Conservation (phyloP, 495 filamentous ascomycete genomes). For the Trichoderma gamsii region DNA sequence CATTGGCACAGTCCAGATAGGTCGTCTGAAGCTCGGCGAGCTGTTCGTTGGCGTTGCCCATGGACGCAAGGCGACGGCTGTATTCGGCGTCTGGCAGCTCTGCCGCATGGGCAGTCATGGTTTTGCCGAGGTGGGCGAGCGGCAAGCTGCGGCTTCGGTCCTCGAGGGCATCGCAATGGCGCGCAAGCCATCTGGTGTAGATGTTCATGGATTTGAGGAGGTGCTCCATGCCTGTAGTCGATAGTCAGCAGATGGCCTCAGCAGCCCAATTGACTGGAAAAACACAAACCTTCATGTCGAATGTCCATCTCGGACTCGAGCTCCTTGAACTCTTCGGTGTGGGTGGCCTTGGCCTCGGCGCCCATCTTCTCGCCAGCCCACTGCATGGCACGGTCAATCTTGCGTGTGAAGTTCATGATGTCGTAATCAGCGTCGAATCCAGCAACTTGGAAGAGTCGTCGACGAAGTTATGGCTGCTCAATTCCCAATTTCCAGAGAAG, state of each 20-base stretch:
- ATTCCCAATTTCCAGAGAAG: neutral
- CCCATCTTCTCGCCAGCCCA: conserved; percentile 98
- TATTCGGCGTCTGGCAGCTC: conserved; percentile 92
- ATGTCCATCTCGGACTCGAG: conserved; percentile 90
- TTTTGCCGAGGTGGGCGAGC: conserved; percentile 72
- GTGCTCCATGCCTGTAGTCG: conserved; percentile 70
- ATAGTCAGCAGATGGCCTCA: no score
- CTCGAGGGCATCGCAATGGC: conserved; percentile 76
- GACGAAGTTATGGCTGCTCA: neutral
- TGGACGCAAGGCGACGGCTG: conserved; percentile 76
- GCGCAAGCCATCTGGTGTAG: conserved; percentile 88
- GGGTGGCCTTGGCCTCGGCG: conserved; percentile 78
- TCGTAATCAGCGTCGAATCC: neutral
- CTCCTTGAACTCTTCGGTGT: conserved; percentile 89
- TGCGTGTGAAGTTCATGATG: conserved; percentile 90
- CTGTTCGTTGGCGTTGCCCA: conserved; percentile 82
- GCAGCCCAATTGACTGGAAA: conserved; percentile 16
- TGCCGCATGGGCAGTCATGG: conserved; percentile 88
- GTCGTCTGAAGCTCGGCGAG: conserved; percentile 81
- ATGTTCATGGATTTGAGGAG: conserved; percentile 82
- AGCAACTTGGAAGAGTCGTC: neutral
- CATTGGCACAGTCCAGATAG: conserved; percentile 74
- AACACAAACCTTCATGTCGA: conserved; percentile 72
- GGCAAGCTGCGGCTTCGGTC: conserved; percentile 75
- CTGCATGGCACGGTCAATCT: conserved; percentile 94